Conservation (phyloP, 352 stramenopile species). For the Phytophthora sansomeana region DNA sequence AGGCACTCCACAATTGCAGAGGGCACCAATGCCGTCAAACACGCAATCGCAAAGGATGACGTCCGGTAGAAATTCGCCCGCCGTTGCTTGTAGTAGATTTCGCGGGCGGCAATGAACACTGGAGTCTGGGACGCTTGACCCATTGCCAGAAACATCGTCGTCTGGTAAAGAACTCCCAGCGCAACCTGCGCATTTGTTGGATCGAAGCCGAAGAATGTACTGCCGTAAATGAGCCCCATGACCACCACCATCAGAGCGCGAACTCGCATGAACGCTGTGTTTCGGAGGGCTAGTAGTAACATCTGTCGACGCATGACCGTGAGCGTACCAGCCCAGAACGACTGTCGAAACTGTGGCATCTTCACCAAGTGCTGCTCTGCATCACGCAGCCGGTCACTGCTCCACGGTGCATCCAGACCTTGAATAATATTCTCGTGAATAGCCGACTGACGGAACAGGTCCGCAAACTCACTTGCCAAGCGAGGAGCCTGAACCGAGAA, state of each 20-base stretch:
- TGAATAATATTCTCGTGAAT: constrained; percentile 45
- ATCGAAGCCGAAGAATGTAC: constrained; percentile 34
- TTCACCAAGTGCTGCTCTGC: constrained; percentile 51
- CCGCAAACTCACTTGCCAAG: constrained; percentile 16
- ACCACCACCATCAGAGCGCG: constrained; percentile 26
- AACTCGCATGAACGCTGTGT: constrained; percentile 23
- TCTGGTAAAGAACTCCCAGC: constrained; percentile 70
- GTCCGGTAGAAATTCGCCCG: constrained; percentile 70
- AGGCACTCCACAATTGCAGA: constrained; percentile 52
- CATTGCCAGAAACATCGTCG: constrained; percentile 65
- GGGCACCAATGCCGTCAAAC: constrained; percentile 21
- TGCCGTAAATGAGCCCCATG: constrained; percentile 33
- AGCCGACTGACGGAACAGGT: constrained; percentile 21
- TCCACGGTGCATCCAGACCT: constrained; percentile 57
- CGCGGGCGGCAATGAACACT: constrained; percentile 56
- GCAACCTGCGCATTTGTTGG: constrained; percentile 28
- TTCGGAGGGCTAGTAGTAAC: constrained; percentile 44
- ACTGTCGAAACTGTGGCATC: constrained; percentile 37
- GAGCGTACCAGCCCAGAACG: constrained; percentile 61
- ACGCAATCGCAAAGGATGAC: constrained; percentile 57
- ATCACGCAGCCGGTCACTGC: neutral
- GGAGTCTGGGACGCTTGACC: constrained; percentile 67
- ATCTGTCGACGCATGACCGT: constrained; percentile 46
- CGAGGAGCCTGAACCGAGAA: constrained; percentile 4
- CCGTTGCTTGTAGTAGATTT: constrained; percentile 76